A percentile compares a stretch with the other conserved stretches of the same genome.
Conservation (phyloP, 768 basidiomycete genomes). For the Neoboletus brunneissimus region DNA sequence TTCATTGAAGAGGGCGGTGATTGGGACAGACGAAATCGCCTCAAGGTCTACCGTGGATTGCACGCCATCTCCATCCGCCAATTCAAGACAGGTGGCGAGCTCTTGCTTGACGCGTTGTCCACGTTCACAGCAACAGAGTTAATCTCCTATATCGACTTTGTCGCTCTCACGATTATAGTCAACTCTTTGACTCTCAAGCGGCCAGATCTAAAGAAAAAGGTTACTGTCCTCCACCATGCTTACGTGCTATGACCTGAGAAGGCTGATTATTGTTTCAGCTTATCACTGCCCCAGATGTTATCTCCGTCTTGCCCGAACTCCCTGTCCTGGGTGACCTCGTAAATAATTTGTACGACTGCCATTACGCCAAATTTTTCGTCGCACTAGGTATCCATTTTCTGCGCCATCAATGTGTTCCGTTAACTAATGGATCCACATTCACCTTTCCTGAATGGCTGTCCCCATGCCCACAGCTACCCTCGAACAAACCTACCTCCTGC, state of each 20-base stretch:
- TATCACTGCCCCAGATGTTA: slow-evolving; percentile 84
- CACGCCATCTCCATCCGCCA: slow-evolving; percentile 86
- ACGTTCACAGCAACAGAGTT: slow-evolving; percentile 95
- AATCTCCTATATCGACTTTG: slow-evolving; percentile 85
- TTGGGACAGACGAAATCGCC: slow-evolving; percentile 94
- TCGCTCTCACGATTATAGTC: slow-evolving; percentile 79
- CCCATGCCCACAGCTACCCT: slow-evolving; percentile 60
- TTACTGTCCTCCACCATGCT: neutral
- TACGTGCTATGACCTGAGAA: neutral
- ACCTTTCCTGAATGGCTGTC: neutral
- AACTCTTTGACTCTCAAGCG: slow-evolving; percentile 72
- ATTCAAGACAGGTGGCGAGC: slow-evolving; percentile 80
- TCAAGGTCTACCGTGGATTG: slow-evolving; percentile 93
- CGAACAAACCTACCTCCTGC: slow-evolving; percentile 83
- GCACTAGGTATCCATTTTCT: slow-evolving; percentile 61
- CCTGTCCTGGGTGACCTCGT: slow-evolving; percentile 81
- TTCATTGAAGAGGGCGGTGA: slow-evolving; percentile 95
- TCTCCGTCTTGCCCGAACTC: slow-evolving; percentile 76
- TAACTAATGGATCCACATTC: slow-evolving; percentile 7
- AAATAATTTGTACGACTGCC: slow-evolving; percentile 86
- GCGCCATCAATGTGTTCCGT: neutral
- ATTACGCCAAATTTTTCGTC: slow-evolving; percentile 92
- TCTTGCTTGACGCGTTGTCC: slow-evolving; percentile 86
- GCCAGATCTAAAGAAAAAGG: slow-evolving; percentile 82
- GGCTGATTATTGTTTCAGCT: slow-evolving; percentile 47